Evolutionary conservation across 768 basidiomycete species (phyloP).

Genomic region (Mycena filopes): DNA sequence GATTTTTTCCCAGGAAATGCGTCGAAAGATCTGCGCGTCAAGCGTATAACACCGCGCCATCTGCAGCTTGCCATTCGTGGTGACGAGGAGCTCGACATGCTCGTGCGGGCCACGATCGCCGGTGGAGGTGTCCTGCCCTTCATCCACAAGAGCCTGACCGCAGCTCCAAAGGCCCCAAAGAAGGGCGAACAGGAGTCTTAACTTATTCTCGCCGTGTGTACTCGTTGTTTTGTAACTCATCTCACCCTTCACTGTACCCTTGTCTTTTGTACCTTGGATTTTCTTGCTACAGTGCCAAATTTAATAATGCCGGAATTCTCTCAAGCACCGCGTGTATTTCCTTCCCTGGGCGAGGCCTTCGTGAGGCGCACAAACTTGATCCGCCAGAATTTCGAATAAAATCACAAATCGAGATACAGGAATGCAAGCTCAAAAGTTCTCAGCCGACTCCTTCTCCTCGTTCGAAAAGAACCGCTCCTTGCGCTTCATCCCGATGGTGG

Average conservation of each 20-base stretch:
- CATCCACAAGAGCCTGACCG: slow-evolving; percentile 86
- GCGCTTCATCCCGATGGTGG: slow-evolving; percentile 19
- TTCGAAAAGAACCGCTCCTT: slow-evolving; percentile 17
- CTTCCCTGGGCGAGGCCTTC: too few species aligned
- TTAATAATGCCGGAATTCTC: too few species aligned
- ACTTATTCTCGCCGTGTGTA: not conserved
- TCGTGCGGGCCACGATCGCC: slow-evolving; percentile 94
- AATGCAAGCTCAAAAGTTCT: not conserved
- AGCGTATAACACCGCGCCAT: slow-evolving; percentile 97
- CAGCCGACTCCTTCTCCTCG: slow-evolving; percentile 7
- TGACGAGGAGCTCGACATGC: slow-evolving; percentile 96
- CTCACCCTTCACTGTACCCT: not conserved
- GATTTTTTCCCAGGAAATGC: slow-evolving; percentile 77
- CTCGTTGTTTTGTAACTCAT: not conserved
- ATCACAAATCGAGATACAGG: not conserved
- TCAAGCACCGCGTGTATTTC: too few species aligned
- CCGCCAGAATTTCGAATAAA: too few species aligned
- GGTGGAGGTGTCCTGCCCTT: slow-evolving; percentile 90
- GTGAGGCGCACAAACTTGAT: too few species aligned
- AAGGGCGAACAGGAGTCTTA: slow-evolving; percentile 52
- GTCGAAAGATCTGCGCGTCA: slow-evolving; percentile 96
- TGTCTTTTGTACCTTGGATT: not conserved
- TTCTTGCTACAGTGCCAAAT: slow-evolving; percentile 1
- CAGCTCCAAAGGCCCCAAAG: slow-evolving; percentile 59
- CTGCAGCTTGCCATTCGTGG: slow-evolving; percentile 96